Conservation (phyloP, 306 rosid species). For the Citrullus colocynthis region DNA sequence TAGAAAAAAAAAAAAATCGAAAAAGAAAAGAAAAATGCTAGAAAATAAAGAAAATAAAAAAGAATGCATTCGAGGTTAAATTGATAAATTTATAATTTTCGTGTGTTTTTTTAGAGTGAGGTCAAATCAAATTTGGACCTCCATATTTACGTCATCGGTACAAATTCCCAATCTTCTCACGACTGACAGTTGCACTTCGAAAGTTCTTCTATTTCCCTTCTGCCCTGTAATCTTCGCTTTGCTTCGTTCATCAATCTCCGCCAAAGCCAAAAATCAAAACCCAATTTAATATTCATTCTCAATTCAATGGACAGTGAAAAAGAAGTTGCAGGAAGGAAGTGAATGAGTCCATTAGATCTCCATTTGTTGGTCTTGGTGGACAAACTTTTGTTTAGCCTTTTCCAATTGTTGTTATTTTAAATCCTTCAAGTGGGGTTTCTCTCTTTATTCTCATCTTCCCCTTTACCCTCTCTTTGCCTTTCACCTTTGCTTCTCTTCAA, state of each 20-base stretch:
- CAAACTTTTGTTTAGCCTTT: background rate
- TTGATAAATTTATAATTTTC: no score
- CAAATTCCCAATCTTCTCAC: no score
- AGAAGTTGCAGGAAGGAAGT: background rate
- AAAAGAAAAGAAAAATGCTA: no score
- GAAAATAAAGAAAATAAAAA: no score
- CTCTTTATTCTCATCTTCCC: conserved; percentile 9
- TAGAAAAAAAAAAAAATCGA: no score
- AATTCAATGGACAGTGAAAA: background rate
- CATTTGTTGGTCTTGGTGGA: background rate
- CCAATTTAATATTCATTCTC: background rate
- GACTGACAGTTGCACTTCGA: background rate
- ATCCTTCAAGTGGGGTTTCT: background rate
- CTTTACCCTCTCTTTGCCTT: conserved; percentile 10
- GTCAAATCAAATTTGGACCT: no score
- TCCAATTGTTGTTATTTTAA: background rate
- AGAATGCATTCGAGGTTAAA: no score
- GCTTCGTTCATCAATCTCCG: background rate
- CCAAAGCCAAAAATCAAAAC: background rate
- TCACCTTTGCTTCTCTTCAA: conserved; percentile 66
- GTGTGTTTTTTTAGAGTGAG: no score
- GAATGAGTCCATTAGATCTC: background rate
- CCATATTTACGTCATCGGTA: no score
- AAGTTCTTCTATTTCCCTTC: background rate
- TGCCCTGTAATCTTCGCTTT: background rate